Evolutionary conservation across 2,329 filamentous ascomycete species (phyloP), one percentile per base, ranked within the genome.

Genomic region (Fusarium armeniacum): DNA sequence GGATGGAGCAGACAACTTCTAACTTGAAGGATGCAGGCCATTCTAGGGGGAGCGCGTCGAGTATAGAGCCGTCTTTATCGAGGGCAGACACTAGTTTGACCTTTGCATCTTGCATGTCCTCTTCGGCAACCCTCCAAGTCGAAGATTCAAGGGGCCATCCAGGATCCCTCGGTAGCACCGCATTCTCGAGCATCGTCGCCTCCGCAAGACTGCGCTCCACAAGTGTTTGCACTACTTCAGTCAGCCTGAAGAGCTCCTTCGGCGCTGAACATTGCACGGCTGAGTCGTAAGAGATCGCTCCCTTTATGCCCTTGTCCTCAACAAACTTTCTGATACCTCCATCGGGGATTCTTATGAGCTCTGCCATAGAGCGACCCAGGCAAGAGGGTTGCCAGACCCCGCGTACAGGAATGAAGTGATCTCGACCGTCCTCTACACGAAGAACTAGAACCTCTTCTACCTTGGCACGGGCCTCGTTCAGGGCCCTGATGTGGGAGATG

Each of bases 391-490:
- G 82, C 95, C 96, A 99, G 2, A 81, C 83, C 0, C 88, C 96
- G 26, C 87, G 89, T 1, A 97, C 84, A 0, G 94, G 91, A 40
- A 99, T 88, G 76, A 99, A 99, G 76, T 98, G 92, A 74, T 99
- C 96, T 49, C 94, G 87, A 1, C 97, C 97, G 54, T 91, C 88
- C 13, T 89, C 86, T 7, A 99, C 92, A 1, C 94, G 90, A 11
- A 99, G 84, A 3, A 99, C 91, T 10, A 99, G 83, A 5, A 99
- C 90, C 69, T 98, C 94, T 67, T 98, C 95, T 0, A 99, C 82
- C 10, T 82, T 83, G 6, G 83, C 77, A 3, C 84, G 83, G 18
- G 87, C 89, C 56, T 91, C 85, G 71, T 98, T 98, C 38, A 99
- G 84, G 3, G 85, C 82, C 20, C 87, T 88, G 0, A 93, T 89